phyloP scores from a whole-genome alignment of 2,329 filamentous ascomycete species.

The Fusarium sacchari region DNA sequence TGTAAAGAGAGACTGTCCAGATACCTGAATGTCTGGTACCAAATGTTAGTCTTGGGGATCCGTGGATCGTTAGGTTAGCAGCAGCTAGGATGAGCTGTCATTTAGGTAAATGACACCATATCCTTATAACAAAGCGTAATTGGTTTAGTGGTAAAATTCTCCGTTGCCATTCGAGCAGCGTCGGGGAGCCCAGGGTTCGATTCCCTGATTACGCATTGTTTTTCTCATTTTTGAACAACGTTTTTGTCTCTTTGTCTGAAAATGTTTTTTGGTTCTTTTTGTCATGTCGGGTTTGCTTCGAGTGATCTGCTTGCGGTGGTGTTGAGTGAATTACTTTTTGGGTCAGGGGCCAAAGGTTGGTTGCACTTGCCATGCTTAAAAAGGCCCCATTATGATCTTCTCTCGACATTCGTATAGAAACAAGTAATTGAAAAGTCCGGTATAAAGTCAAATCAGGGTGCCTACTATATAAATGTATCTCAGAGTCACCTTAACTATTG shows the following conservation, averaged over 20 bases:
- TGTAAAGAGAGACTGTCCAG: not conserved
- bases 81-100: not conserved
- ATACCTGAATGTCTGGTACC: not conserved
- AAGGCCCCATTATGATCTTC: not conserved
- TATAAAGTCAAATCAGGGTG: too few species aligned
- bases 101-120: fast-evolving
- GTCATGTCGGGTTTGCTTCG: not conserved
- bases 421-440: not conserved
- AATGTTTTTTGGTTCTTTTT: not conserved
- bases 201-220: constrained; percentile 21
- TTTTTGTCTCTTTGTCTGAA: not conserved
- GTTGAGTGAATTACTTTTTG: not conserved
- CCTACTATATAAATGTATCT: not conserved
- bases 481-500: not conserved
- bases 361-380: not conserved
- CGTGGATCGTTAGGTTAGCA: not conserved
- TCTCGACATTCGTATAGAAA: not conserved
- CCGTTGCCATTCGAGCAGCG: constrained; percentile 22
- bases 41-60: not conserved
- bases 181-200: constrained; percentile 13
- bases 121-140: not conserved
- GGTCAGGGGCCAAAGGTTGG: not conserved
- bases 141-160: constrained; percentile 25
- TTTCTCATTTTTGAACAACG: not conserved
- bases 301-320: not conserved